Conservation (phyloP, 164 flowering plant species). For the Euptelea pleiosperma region DNA sequence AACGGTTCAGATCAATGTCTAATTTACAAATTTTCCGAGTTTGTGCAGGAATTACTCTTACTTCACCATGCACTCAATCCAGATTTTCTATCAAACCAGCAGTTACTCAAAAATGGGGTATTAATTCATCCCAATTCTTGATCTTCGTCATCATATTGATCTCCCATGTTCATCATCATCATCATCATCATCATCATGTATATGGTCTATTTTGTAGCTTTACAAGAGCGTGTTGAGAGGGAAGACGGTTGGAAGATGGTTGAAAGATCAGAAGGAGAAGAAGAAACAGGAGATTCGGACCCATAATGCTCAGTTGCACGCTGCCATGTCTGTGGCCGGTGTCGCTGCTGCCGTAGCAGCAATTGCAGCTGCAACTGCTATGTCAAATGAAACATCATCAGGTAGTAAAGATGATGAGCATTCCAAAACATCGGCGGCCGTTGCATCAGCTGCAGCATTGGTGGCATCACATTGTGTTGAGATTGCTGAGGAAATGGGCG, state of each 20-base stretch:
- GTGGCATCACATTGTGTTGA: constrained; percentile 93
- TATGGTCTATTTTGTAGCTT: constrained; percentile 49
- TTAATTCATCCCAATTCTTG: too few species aligned
- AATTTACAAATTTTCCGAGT: neutral
- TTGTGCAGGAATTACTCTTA: constrained; percentile 52
- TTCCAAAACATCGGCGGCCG: constrained; percentile 43
- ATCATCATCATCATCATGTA: too few species aligned
- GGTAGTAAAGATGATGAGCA: constrained; percentile 17
- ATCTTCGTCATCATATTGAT: too few species aligned
- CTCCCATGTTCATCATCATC: too few species aligned
- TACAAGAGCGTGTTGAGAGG: constrained; percentile 54
- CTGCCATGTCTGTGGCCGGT: constrained; percentile 78
- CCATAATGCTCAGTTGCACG: constrained; percentile 72
- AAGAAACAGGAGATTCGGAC: constrained; percentile 69
- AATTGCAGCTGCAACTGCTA: constrained; percentile 45
- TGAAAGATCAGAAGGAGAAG: constrained; percentile 73
- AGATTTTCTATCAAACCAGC: constrained; percentile 52
- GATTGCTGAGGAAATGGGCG: constrained; percentile 83
- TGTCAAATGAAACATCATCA: constrained; percentile 29
- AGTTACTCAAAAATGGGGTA: constrained; percentile 58
- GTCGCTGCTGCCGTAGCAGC: constrained; percentile 92
- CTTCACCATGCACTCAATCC: constrained; percentile 67
- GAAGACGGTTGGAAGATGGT: constrained; percentile 56
- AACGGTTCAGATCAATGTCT: neutral
- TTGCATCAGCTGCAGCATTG: constrained; percentile 87